phyloP scores from a whole-genome alignment of 192 early-diverging fungal genomes.

The Coemansia sp. region DNA sequence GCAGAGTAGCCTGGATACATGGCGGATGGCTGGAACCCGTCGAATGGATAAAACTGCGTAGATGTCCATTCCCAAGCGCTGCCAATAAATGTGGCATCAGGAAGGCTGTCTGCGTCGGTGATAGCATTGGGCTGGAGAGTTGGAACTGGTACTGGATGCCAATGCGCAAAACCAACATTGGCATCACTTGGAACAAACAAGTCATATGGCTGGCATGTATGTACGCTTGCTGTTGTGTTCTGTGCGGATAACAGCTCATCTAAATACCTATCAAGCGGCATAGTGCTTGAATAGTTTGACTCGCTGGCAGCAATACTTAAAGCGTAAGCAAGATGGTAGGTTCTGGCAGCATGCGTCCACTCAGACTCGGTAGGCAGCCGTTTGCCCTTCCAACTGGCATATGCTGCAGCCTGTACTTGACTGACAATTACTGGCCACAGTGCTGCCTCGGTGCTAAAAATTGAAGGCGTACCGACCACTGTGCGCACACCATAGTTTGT shows the following conservation, averaged over 20 bases:
- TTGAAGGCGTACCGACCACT: slow-evolving; percentile 63
- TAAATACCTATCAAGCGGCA: slow-evolving; percentile 15
- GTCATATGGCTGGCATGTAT: slow-evolving; percentile 18
- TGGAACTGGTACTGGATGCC: slow-evolving; percentile 59
- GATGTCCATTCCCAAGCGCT: slow-evolving; percentile 83
- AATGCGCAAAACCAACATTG: slow-evolving; percentile 69
- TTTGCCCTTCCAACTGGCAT: slow-evolving; percentile 60
- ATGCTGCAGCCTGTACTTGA: slow-evolving; percentile 66
- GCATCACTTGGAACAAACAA: slow-evolving; percentile 36
- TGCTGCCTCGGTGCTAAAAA: slow-evolving; percentile 40
- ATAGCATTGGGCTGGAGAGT: not conserved
- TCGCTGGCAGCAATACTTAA: not conserved
- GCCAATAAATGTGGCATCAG: slow-evolving; percentile 45
- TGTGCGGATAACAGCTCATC: slow-evolving; percentile 11
- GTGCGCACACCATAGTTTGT: slow-evolving; percentile 60
- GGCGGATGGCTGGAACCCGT: slow-evolving; percentile 61
- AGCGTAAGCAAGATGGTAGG: slow-evolving; percentile 24
- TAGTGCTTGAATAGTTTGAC: not conserved
- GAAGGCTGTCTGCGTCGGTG: not conserved
- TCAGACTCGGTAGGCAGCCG: slow-evolving; percentile 80
- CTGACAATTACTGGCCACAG: slow-evolving; percentile 76
- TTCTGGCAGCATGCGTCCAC: slow-evolving; percentile 50
- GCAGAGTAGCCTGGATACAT: slow-evolving; percentile 87
- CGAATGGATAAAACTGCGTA: slow-evolving; percentile 61
- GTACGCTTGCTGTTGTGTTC: not conserved